phyloP scores from a whole-genome alignment of 129 eudicot genomes.

The Helichrysum umbraculigerum region DNA sequence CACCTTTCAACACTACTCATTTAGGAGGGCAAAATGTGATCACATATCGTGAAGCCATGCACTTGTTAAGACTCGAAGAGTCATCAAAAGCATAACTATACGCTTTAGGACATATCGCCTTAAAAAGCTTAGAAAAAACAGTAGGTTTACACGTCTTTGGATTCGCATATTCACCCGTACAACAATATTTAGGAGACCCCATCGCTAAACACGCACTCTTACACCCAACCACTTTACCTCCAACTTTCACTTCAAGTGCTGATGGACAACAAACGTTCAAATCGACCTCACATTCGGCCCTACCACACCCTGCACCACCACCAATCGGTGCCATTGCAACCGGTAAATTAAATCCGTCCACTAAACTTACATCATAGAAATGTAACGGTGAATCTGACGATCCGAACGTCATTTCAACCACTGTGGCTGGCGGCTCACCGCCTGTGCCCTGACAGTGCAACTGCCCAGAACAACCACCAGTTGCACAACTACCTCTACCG shows the following conservation, averaged over 20 bases:
- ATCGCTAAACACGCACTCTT: constrained; percentile 90
- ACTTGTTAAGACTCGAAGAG: constrained; percentile 74
- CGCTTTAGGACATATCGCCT: constrained; percentile 87
- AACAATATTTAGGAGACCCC: constrained; percentile 77
- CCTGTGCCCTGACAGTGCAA: constrained; percentile 68
- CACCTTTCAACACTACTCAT: constrained; percentile 62
- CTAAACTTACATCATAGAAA: constrained; percentile 82
- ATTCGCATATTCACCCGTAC: constrained; percentile 67
- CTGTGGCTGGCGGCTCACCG: constrained; percentile 85
- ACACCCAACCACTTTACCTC: constrained; percentile 71
- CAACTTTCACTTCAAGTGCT: constrained; percentile 65
- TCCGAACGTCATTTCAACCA: constrained; percentile 94
- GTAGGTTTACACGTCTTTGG: constrained; percentile 87
- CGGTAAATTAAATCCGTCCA: constrained; percentile 88
- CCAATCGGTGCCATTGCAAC: constrained; percentile 81
- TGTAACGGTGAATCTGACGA: constrained; percentile 70
- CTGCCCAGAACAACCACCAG: constrained; percentile 77
- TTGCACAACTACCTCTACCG: constrained; percentile 64
- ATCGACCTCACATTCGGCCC: constrained; percentile 76
- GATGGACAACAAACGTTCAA: constrained; percentile 85
- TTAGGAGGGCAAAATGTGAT: constrained; percentile 93
- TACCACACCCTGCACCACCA: constrained; percentile 87
- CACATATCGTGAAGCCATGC: constrained; percentile 81
- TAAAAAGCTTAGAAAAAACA: constrained; percentile 62
- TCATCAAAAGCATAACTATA: constrained; percentile 90